A percentile compares a stretch with the other conserved stretches of the same genome.
Conservation (phyloP, 2,329 filamentous ascomycete genomes). For the Ilyonectria robusta region DNA sequence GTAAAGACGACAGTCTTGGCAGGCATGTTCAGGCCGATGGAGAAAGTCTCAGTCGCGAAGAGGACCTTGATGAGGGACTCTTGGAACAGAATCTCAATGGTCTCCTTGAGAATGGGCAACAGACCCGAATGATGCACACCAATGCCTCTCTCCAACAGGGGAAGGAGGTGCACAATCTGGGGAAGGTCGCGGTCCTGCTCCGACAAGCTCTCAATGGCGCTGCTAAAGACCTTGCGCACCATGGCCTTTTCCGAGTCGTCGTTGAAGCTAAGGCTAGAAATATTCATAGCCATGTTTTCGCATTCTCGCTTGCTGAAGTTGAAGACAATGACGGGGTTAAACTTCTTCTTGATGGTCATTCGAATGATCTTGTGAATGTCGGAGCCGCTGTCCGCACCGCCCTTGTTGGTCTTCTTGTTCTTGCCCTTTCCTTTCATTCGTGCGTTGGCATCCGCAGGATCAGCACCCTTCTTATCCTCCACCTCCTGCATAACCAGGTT, state of each 20-base stretch:
- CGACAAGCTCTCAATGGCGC: conserved; percentile 91
- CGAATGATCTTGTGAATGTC: conserved; percentile 98
- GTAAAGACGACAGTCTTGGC: conserved; percentile 99
- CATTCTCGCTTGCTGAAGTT: conserved; percentile 99
- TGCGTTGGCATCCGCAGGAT: conserved; percentile 83
- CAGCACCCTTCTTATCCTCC: conserved; percentile 87
- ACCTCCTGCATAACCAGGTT: conserved; percentile 95
- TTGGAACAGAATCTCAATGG: conserved; percentile 98
- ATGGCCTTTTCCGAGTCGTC: conserved; percentile 95
- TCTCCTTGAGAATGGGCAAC: conserved; percentile 96
- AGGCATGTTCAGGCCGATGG: conserved; percentile 98
- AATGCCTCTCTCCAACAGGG: conserved; percentile 90
- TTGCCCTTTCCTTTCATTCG: conserved; percentile 90
- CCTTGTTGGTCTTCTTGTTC: conserved; percentile 92
- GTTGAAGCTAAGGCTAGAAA: conserved; percentile 92
- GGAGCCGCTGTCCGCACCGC: conserved; percentile 78
- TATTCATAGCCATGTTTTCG: conserved; percentile 89
- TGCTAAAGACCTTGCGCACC: conserved; percentile 94
- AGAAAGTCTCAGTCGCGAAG: conserved; percentile 98
- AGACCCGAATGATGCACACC: conserved; percentile 98
- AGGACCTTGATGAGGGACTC: conserved; percentile 98
- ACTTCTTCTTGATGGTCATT: conserved; percentile 98
- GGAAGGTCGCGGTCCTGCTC: conserved; percentile 91
- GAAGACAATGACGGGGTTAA: conserved; percentile 99
- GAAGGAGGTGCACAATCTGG: conserved; percentile 92